A percentile compares a stretch with the other conserved stretches of the same genome.
These are phyloP conservation scores for Neofusicoccum ribis DNA, from an alignment of 2,329 filamentous ascomycete genomes.

Conservation along the genomic window DNA sequence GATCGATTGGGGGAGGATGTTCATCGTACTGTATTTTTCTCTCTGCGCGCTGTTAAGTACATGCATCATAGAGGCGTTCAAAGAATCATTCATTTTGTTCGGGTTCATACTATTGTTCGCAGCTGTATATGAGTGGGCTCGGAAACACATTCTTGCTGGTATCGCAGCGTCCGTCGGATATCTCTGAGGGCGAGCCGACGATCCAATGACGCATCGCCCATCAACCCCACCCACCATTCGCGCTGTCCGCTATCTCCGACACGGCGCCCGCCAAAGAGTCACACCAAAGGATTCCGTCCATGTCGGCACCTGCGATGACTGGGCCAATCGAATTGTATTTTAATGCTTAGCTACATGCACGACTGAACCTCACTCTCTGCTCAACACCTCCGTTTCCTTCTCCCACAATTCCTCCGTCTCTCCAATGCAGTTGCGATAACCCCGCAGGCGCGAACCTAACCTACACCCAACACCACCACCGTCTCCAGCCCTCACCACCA, in stretches of 20 bases:
- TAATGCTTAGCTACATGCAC: background rate
- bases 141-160: background rate
- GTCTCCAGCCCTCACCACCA: constrained; percentile 20
- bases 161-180: background rate
- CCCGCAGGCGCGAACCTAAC: background rate
- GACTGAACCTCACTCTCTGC: background rate
- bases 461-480: background rate
- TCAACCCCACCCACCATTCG: constrained; percentile 8
- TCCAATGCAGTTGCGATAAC: background rate
- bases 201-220: constrained; percentile 7
- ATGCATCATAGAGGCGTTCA: constrained; percentile 14
- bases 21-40: background rate
- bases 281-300: background rate
- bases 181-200: background rate
- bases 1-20: background rate
- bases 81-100: background rate
- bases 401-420: background rate
- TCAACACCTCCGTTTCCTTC: background rate
- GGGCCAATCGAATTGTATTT: background rate
- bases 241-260: constrained; percentile 13
- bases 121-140: background rate
- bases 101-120: background rate
- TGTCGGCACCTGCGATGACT: background rate
- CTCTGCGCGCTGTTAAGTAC: background rate
- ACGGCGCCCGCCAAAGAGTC: background rate